phyloP scores from a whole-genome alignment of 176 grass and related monocot species.

The Areca catechu region DNA sequence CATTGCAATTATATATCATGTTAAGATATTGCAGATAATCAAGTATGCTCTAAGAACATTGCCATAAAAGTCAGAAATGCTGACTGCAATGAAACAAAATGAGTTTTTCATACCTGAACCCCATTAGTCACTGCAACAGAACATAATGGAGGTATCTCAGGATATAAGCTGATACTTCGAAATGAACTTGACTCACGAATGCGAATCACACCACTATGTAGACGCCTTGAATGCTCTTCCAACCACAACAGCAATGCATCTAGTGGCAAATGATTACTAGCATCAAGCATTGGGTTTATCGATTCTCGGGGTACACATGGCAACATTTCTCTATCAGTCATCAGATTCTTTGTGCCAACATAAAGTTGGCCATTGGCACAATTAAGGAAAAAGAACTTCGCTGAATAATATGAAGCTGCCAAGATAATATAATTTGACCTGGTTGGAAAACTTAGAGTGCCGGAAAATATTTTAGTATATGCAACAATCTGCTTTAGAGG shows the following conservation, averaged over 20 bases:
- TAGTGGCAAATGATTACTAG: conserved; percentile 38
- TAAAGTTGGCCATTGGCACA: conserved; percentile 70
- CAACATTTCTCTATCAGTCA: conserved; percentile 50
- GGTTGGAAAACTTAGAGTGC: conserved; percentile 15
- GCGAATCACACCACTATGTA: conserved; percentile 69
- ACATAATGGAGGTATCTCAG: conserved; percentile 57
- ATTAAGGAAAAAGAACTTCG: conserved; percentile 61
- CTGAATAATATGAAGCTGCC: conserved; percentile 48
- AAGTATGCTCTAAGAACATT: too few species aligned
- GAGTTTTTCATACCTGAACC: conserved; percentile 51
- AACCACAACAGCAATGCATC: conserved; percentile 93
- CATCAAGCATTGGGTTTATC: conserved; percentile 31
- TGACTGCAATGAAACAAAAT: not conserved
- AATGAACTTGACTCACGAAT: conserved; percentile 24
- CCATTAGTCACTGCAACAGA: conserved; percentile 60
- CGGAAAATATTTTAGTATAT: conserved; percentile 36
- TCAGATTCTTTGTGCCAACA: conserved; percentile 53
- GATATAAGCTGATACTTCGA: conserved; percentile 78
- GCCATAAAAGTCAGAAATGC: not conserved
- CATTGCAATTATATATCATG: too few species aligned
- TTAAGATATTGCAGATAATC: too few species aligned
- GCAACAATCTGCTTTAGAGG: conserved; percentile 51
- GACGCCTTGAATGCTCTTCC: conserved; percentile 71
- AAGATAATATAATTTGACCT: conserved; percentile 41
- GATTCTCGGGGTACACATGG: conserved; percentile 59